Evolutionary conservation across 129 eudicot species (phyloP), one percentile per base, ranked within the genome.

Genomic region (Centaurea solstitialis): DNA sequence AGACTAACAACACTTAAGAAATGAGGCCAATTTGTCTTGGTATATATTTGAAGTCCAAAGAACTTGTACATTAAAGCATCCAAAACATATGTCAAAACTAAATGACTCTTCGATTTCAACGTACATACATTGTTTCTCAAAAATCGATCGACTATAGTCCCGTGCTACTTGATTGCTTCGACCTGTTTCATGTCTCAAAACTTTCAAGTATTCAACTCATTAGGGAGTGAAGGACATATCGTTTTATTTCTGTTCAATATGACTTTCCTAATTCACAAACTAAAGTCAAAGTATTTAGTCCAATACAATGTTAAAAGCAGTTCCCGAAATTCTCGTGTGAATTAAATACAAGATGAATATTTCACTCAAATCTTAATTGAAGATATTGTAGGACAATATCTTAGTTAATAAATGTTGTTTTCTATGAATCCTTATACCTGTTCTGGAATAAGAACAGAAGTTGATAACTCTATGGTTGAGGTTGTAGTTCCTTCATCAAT

Each of bases 401-500:
- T 47, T 47, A 4, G 33, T 41, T n/a, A 11, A 79, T 4, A 20
- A 20, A 22, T 11, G 17, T 10, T 53, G 6, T 21, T 0, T 35
- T 7, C 0, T 38, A 18, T n/a, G 77, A 35, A 72, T 76, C 7
- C 57, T 39, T 35, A 79, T 5, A 77, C 35, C 13, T 76, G 69
- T 57, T 26, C 47, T 24, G 24, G 24, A 75, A 18, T 10, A 33
- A 22, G 64, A 70, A 11, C 12, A 3, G 17, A 17, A 61, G 43
- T 82, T n/a, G 80, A 72, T n/a, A 87, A 71, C 72, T 87, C 87
- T 62, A 81, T 8, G 4, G 45, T 66, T 15, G 84, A 62, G 30
- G 83, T 3, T 37, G 24, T 30, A 9, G 4, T 50, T 81, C 68
- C 81, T 74, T 81, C 79, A 74, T 87, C 76, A 24, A 30, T 23